These are phyloP conservation scores for Candida qinlingensis DNA, from an alignment of 805 yeast genomes.

Conservation along the genomic window DNA sequence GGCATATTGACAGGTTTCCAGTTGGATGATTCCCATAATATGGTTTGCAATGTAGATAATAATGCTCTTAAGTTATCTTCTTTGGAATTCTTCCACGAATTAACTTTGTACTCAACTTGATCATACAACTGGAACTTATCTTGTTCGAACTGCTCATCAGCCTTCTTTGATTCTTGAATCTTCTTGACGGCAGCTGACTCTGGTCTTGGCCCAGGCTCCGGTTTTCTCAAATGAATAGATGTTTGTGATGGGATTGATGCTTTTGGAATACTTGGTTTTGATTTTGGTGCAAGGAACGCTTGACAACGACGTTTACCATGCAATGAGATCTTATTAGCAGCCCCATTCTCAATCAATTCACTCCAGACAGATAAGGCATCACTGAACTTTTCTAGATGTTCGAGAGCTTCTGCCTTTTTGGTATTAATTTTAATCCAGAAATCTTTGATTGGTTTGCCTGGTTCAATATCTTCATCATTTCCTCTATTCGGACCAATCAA, in stretches of 20 bases:
- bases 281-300: constrained; percentile 51
- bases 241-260: constrained; percentile 1
- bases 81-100: constrained; percentile 67
- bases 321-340: constrained; percentile 54
- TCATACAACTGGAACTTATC: constrained; percentile 63
- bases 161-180: constrained; percentile 42
- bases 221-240: constrained; percentile 2
- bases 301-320: constrained; percentile 82
- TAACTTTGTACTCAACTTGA: constrained; percentile 46
- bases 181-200: constrained; percentile 43
- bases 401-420: constrained; percentile 80
- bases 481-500: constrained; percentile 33
- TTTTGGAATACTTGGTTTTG: constrained; percentile 30
- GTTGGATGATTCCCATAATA: constrained; percentile 60
- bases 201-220: constrained; percentile 12
- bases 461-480: constrained; percentile 38
- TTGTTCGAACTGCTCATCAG: constrained; percentile 44
- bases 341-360: constrained; percentile 61
- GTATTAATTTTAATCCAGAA: constrained; percentile 70
- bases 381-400: constrained; percentile 64
- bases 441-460: constrained; percentile 51
- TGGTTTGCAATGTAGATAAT: constrained; percentile 58
- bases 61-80: constrained; percentile 78
- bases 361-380: constrained; percentile 61
- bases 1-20: constrained; percentile 65